Conservation (phyloP, 768 basidiomycete genomes). For the Agrocybe praecox region DNA sequence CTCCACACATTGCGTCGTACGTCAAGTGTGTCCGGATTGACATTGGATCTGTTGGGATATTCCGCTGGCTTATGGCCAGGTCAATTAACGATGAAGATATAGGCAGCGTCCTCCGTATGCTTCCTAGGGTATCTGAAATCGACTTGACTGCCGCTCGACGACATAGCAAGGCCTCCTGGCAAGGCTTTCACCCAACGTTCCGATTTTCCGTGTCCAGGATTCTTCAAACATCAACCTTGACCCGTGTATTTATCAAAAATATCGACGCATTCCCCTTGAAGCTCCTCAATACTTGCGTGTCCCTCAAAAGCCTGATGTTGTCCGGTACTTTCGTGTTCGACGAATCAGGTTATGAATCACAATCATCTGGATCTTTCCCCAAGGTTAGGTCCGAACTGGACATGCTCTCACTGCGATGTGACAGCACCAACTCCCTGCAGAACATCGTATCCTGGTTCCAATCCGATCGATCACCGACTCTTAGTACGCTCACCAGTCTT, state of each 20-base stretch:
- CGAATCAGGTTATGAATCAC: too few species aligned
- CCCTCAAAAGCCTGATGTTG: slow-evolving; percentile 9
- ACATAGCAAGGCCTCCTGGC: slow-evolving; percentile 5
- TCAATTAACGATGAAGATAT: slow-evolving; percentile 16
- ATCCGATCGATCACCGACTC: neutral
- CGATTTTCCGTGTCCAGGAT: neutral
- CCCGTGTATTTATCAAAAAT: neutral
- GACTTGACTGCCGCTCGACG: slow-evolving; percentile 2
- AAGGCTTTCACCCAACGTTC: slow-evolving; percentile 5
- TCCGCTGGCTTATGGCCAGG: slow-evolving; percentile 11
- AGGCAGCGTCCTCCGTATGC: neutral
- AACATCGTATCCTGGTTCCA: neutral
- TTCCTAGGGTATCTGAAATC: slow-evolving; percentile 5
- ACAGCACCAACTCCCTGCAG: neutral
- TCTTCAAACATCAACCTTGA: neutral
- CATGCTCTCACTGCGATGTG: neutral
- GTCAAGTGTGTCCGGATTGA: slow-evolving; percentile 11
- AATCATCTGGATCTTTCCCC: too few species aligned
- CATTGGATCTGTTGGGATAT: slow-evolving; percentile 5
- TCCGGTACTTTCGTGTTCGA: neutral
- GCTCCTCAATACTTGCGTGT: neutral
- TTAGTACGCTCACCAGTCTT: neutral
- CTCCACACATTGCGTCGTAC: slow-evolving; percentile 10
- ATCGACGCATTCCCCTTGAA: slow-evolving; percentile 11
- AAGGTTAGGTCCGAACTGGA: neutral